These are phyloP conservation scores for Petunia hybrid DNA, from an alignment of 305 asterid genomes.

Conservation along the genomic window DNA sequence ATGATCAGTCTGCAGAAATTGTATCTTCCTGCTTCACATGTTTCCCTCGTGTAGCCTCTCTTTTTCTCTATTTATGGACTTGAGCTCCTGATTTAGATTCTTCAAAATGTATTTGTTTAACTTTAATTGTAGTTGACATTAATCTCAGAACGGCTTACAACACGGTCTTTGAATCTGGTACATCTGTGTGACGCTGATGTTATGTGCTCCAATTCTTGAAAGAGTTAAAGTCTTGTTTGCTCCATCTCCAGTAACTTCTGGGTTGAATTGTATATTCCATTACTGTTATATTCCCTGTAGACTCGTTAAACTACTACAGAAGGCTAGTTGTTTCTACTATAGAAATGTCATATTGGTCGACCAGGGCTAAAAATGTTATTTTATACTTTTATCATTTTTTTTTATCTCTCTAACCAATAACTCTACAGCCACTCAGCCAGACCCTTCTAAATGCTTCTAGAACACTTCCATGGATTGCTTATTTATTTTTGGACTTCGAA, in stretches of 20 bases:
- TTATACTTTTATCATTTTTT: too few relatives aligned
- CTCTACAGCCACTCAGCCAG: too few relatives aligned
- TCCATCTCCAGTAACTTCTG: slow-evolving; percentile 82
- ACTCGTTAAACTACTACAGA: not conserved
- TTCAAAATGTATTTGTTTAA: not conserved
- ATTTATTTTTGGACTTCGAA: too few relatives aligned
- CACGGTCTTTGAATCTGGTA: slow-evolving; percentile 40
- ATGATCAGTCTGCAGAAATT: too few relatives aligned
- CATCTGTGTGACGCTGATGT: slow-evolving; percentile 48
- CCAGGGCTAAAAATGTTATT: too few relatives aligned
- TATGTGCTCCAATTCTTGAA: slow-evolving; percentile 58
- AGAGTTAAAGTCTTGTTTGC: slow-evolving; percentile 74
- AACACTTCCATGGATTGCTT: too few relatives aligned
- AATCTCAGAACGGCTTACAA: slow-evolving; percentile 32
- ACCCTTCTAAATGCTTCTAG: too few relatives aligned
- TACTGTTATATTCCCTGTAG: not conserved
- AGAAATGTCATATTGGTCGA: too few relatives aligned
- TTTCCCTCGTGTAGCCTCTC: slow-evolving; percentile 14
- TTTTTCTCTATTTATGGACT: not conserved
- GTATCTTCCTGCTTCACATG: not conserved
- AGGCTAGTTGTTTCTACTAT: not conserved
- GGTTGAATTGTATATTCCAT: slow-evolving; percentile 49
- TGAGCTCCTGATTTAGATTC: not conserved
- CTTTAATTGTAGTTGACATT: not conserved
- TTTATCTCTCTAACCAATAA: too few relatives aligned